Base-by-base conservation (phyloP, 1,139 yeast genomes). In the Casaregolazyma suthepensis region DNA sequence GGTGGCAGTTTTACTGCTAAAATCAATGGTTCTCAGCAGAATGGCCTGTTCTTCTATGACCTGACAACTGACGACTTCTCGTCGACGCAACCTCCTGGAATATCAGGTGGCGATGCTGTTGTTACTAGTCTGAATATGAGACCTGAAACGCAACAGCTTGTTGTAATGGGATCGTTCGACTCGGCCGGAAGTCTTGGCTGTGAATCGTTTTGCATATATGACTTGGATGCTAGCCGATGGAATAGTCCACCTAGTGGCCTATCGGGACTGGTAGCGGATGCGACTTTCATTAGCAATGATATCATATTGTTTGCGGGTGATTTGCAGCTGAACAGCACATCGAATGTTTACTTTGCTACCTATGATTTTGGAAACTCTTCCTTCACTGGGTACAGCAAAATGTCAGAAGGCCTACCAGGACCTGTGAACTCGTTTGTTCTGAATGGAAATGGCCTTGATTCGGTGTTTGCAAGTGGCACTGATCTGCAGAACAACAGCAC, bases 91-190 rank as follows among this genome's bases (percentile, higher is more conserved):
- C 87, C 86, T 6, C 66, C 72, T 9, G 69, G 68, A 6, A 51
- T 71, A 13, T 56, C 54, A 26, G 68, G 67, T 10, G 69, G 68
- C 3, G 60, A 58, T 45, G 56, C 67, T 13, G 61, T 65, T 43
- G 79, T 87, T 7, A 80, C 78, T 54, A 69, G 85, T 1, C 69
- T 87, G 56, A 80, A 78, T 1, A 74, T 76, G 54, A 77, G 79
- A 58, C 83, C 81, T 38, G 42, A 37, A 9, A 45, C 46, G 7
- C 66, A 75, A 22, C 74, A 77, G 22, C 67, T 90, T 18, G 73
- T 89, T 43, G 86, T 88, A 10, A 96, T 88, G 49, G 99, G 99
- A 19, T 75, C 81, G 48, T 88, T 88, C 63, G 77, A 76, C 31
- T 68, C 74, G 40, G 85, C 86, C 2, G 84, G 87, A 0, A 74